These are phyloP conservation scores for Penicillium verhagenii DNA, from an alignment of 495 filamentous ascomycete genomes.

Conservation along the genomic window DNA sequence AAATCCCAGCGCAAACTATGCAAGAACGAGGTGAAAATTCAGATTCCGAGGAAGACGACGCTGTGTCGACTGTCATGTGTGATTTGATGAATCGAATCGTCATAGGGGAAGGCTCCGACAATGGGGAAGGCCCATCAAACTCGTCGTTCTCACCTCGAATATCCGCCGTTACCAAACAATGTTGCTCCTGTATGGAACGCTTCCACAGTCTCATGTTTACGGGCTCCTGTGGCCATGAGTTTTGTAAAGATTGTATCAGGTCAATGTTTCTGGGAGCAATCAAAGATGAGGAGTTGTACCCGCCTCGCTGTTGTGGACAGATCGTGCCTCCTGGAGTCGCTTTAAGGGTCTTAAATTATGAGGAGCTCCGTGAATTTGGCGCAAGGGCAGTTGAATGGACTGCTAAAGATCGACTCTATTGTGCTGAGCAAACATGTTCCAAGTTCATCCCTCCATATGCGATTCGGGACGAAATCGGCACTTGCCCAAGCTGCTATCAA, in stretches of 20 bases:
- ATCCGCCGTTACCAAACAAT: neutral
- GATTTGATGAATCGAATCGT: neutral
- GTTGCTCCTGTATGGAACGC: constrained; percentile 12
- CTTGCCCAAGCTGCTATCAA: constrained; percentile 13
- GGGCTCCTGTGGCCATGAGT: constrained; percentile 13
- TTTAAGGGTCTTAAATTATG: constrained; percentile 5
- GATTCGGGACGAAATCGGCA: constrained; percentile 11
- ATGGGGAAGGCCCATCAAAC: neutral
- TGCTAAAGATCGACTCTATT: constrained; percentile 18
- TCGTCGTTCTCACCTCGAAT: neutral
- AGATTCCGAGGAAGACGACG: neutral
- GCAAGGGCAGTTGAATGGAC: constrained; percentile 19
- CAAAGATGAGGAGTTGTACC: constrained; percentile 24
- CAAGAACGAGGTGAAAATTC: neutral
- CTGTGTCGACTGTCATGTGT: neutral
- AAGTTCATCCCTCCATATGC: constrained; percentile 18
- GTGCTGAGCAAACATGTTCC: constrained; percentile 17
- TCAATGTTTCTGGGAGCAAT: constrained; percentile 18
- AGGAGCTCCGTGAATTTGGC: constrained; percentile 11
- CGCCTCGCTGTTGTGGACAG: constrained; percentile 15
- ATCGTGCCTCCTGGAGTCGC: constrained; percentile 4
- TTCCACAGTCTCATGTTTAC: neutral
- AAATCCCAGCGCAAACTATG: neutral
- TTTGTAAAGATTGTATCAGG: constrained; percentile 13
- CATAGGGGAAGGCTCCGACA: neutral